Evolutionary conservation across 257 asterid genomes (phyloP), one percentile per base, ranked within the genome.

Genomic region (Gentiana macrophylla): DNA sequence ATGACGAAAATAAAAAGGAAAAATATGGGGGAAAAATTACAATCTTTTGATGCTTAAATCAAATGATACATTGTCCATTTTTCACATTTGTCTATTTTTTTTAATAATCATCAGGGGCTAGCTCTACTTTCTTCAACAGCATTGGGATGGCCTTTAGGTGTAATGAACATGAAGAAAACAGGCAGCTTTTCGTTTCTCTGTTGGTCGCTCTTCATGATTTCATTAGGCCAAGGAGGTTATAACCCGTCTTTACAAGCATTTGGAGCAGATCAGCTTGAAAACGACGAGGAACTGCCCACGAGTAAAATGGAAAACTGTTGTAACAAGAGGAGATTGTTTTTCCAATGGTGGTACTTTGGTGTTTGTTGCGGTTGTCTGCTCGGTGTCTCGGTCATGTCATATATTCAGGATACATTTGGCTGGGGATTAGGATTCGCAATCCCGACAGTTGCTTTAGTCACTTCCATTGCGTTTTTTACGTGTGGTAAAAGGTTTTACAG

Each of bases 381-480:
- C 3, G 99, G 99, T 2, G 82, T 85, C 33, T 79, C 95, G 0
- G 64, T 80, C 59, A 74, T 83, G 93, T 83, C 99, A 1, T 92
- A 85, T 6, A 75, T 92, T 32, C 99, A 92, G 37, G 99, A 92
- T 50, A 83, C 71, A 1, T 49, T 81, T 0, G 99, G 99, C 2
- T 88, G 99, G 99, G 97, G 94, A 5, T 47, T 88, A 0, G 99
- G 99, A 4, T 92, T 92, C 24, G 86, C 97, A n/a, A 79, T 88
- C 61, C 99, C 99, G 0, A 50, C 94, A 0, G 54, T 75, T 15
- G 72, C 85, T 1, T 88, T 92, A 84, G 24, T 79, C 1, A 66
- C 57, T 0, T 85, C 99, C 0, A 70, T 88, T 5, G 55, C 69
- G 4, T 61, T 85, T 71, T 85, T 92, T 50, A 37, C 72, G 32